Evolutionary conservation across 1,284 basidiomycete genomes (phyloP).

Genomic region (Clitocybe nebularis): DNA sequence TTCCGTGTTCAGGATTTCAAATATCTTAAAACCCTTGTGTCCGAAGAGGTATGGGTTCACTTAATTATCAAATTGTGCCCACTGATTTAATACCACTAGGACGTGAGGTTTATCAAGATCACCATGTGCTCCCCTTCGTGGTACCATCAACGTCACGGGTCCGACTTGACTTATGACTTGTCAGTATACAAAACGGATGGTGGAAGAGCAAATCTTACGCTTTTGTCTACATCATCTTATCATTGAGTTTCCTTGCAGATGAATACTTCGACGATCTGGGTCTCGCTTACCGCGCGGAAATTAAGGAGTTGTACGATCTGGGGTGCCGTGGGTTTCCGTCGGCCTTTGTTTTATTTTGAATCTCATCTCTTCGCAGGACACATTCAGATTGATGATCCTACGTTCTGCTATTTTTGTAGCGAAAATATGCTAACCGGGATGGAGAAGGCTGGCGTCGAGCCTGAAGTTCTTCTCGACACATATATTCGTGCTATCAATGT

Average conservation of each 20-base stretch:
- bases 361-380: conserved; percentile 35
- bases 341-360: not conserved
- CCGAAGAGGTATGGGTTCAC: conserved; percentile 38
- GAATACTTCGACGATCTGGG: conserved; percentile 75
- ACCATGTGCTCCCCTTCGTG: conserved; percentile 75
- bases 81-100: conserved; percentile 30
- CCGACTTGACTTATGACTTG: conserved; percentile 52
- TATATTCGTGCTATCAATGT: conserved; percentile 74
- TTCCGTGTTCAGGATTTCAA: conserved; percentile 66
- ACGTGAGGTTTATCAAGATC: conserved; percentile 66
- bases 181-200: conserved; percentile 62
- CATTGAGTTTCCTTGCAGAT: conserved; percentile 32
- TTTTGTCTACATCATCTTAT: conserved; percentile 3
- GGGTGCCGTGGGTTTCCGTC: conserved; percentile 56
- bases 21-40: conserved; percentile 50
- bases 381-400: conserved; percentile 75
- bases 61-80: conserved; percentile 8
- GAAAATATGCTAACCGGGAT: conserved; percentile 60
- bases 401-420: conserved; percentile 65
- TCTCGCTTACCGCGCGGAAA: conserved; percentile 66
- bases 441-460: conserved; percentile 56
- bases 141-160: conserved; percentile 72
- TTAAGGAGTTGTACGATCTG: conserved; percentile 65
- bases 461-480: conserved; percentile 59
- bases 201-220: conserved; percentile 17